phyloP scores from a whole-genome alignment of 176 grass and related monocot genomes.

The Phoenix roebelenii region DNA sequence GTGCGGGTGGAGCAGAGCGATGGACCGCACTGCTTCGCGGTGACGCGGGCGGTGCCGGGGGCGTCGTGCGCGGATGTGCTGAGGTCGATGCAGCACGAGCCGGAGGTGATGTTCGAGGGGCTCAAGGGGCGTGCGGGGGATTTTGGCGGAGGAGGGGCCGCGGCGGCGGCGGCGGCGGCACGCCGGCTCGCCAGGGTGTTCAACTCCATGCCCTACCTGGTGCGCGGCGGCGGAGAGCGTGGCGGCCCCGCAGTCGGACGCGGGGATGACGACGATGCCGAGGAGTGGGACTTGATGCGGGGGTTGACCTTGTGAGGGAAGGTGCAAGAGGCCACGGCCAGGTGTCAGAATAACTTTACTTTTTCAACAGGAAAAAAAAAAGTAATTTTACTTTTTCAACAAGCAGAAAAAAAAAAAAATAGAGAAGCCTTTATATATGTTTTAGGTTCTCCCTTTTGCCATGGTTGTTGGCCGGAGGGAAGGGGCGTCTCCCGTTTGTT shows the following conservation, averaged over 20 bases:
- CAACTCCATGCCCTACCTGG: constrained; percentile 76
- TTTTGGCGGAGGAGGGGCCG: neutral
- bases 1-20: constrained; percentile 85
- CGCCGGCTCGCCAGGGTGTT: constrained; percentile 38
- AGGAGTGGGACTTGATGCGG: constrained; percentile 87
- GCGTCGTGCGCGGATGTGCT: constrained; percentile 77
- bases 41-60: constrained; percentile 57
- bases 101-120: constrained; percentile 78
- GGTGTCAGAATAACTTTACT: no score
- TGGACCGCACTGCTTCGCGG: constrained; percentile 71
- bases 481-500: no score
- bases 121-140: constrained; percentile 56
- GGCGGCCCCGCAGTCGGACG: constrained; percentile 3
- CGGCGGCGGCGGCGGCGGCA: constrained; percentile 24
- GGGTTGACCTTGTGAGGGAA: constrained; percentile 52
- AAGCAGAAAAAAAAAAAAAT: no score
- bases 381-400: no score
- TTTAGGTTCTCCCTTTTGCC: no score
- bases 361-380: no score
- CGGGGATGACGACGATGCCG: constrained; percentile 29
- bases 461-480: no score
- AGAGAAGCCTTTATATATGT: no score
- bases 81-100: constrained; percentile 91
- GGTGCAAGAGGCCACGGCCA: no score
- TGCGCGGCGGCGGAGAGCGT: constrained; percentile 48